Evolutionary conservation across 2,329 filamentous ascomycete genomes (phyloP), one percentile per base, ranked within the genome.

Genomic region (Stachybotrys echinatus): DNA sequence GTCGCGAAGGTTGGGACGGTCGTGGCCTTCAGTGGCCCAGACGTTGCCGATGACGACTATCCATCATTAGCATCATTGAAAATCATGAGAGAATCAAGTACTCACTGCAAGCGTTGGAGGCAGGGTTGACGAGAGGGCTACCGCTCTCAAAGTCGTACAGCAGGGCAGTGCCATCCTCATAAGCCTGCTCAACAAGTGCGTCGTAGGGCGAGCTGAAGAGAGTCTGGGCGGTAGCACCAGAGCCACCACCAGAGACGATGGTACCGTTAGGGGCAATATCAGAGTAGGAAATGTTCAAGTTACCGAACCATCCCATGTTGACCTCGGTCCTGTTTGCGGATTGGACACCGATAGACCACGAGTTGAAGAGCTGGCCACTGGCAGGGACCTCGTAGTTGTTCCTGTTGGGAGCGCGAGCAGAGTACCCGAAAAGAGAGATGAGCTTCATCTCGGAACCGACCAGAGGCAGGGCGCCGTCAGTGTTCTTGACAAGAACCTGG

Each of bases 401-500:
- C 17, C 75, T 77, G 1, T 65, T 61, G 0, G 70, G 61, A 0
- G 73, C 60, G 0, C 71, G 71, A 4, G 90, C 90, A 79, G 88
- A 72, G 74, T 83, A 72, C 57, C 87, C 69, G 71, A 83, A 75
- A 61, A 85, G 65, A 59, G 81, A 76, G 71, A 86, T 67, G 7
- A 72, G 83, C 50, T 74, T 73, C 48, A 75, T 78, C 48, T 61
- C 65, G 38, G 44, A 46, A 23, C 44, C 23, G 23, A 10, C 44
- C 14, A 92, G 74, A 0, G 89, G 89, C 7, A 92, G 70, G 1
- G 76, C 71, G 8, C 74, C 74, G 43, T 77, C 74, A 3, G 69
- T 70, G 65, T 95, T 94, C 73, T 95, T 95, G 49, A 95, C 74
- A 1, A 95, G 74, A 23, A 92, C 87, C 47, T 87, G 88, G 6